Conservation (phyloP, 495 filamentous ascomycete species). For the Aspergillus egyptiacus region DNA sequence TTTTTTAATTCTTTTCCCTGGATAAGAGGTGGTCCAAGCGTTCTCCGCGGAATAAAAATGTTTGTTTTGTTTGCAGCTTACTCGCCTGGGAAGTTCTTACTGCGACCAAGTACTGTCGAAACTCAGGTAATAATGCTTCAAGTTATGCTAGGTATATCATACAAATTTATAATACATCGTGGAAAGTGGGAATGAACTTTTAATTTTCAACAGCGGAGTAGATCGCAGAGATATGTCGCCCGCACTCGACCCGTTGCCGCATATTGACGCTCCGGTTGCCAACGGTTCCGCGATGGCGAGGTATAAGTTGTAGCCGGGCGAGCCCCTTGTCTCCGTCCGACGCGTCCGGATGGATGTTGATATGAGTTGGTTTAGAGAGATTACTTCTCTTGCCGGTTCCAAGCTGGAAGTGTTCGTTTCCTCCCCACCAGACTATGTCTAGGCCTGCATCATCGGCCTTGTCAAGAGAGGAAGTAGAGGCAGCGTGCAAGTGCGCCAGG, state of each 20-base stretch:
- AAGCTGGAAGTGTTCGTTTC: slow-evolving; percentile 88
- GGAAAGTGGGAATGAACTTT: slow-evolving; percentile 2
- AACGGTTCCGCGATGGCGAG: slow-evolving; percentile 60
- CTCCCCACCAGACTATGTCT: slow-evolving; percentile 88
- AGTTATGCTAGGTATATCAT: slow-evolving; percentile 20
- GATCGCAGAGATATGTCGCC: slow-evolving; percentile 74
- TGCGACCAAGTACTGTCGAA: too few relatives aligned
- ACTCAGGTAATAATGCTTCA: too few relatives aligned
- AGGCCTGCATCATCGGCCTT: slow-evolving; percentile 66
- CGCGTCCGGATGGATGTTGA: slow-evolving; percentile 61
- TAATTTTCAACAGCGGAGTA: slow-evolving; percentile 46
- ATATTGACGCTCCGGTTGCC: slow-evolving; percentile 61
- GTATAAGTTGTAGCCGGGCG: slow-evolving; percentile 82
- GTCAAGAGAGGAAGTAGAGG: slow-evolving; percentile 39
- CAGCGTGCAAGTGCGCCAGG: slow-evolving; percentile 52
- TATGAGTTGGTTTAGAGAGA: slow-evolving; percentile 62
- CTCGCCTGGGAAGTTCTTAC: too few relatives aligned
- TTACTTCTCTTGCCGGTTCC: slow-evolving; percentile 89
- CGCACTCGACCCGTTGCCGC: slow-evolving; percentile 87
- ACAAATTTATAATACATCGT: slow-evolving; percentile 18
- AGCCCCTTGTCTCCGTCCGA: slow-evolving; percentile 51
- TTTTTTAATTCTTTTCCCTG: slow-evolving; percentile 16
- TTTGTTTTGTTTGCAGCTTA: slow-evolving; percentile 29
- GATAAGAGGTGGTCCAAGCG: slow-evolving; percentile 45
- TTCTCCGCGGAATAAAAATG: slow-evolving; percentile 26